A percentile compares a stretch with the other conserved stretches of the same genome.
Conservation (phyloP, 2,329 filamentous ascomycete genomes). For the Harringtonia aguacate region DNA sequence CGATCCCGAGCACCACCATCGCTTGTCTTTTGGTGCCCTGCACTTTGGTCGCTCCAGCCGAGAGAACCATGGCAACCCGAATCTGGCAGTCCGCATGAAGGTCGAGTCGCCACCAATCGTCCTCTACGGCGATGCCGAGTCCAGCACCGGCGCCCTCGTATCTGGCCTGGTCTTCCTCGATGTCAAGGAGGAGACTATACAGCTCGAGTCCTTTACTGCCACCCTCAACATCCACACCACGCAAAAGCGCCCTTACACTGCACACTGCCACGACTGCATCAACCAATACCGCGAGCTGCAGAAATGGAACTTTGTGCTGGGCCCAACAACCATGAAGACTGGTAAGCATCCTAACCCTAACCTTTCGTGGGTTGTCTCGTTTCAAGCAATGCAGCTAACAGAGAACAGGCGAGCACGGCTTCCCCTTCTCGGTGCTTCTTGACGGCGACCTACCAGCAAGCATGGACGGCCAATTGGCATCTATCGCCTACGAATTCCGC, state of each 20-base stretch:
- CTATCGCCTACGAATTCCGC: conserved; percentile 69
- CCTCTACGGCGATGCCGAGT: conserved; percentile 64
- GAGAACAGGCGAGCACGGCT: conserved; percentile 53
- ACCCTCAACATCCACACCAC: conserved; percentile 57
- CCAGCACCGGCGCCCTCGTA: conserved; percentile 74
- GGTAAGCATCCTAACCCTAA: conserved; percentile 22
- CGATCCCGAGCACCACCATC: conserved; percentile 28
- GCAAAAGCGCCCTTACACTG: conserved; percentile 72
- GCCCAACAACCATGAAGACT: conserved; percentile 37
- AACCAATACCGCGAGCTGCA: conserved; percentile 63
- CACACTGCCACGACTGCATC: conserved; percentile 69
- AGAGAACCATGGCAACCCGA: conserved; percentile 26
- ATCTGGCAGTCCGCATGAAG: conserved; percentile 38
- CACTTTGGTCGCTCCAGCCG: conserved; percentile 31
- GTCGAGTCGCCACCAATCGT: conserved; percentile 84
- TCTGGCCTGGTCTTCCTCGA: conserved; percentile 72
- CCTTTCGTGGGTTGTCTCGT: background rate
- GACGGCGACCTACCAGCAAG: conserved; percentile 78
- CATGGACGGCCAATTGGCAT: conserved; percentile 61
- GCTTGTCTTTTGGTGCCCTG: conserved; percentile 28
- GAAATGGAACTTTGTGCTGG: conserved; percentile 65
- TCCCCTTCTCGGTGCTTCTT: conserved; percentile 83
- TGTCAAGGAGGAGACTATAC: conserved; percentile 54
- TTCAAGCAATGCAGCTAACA: background rate
- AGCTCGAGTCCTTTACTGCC: conserved; percentile 65